Percentiles rank a stretch among this genome's conserved stretches.
These are phyloP conservation scores for Fusarium equiseti DNA, from an alignment of 2,329 filamentous ascomycete genomes.

Conservation along the genomic window DNA sequence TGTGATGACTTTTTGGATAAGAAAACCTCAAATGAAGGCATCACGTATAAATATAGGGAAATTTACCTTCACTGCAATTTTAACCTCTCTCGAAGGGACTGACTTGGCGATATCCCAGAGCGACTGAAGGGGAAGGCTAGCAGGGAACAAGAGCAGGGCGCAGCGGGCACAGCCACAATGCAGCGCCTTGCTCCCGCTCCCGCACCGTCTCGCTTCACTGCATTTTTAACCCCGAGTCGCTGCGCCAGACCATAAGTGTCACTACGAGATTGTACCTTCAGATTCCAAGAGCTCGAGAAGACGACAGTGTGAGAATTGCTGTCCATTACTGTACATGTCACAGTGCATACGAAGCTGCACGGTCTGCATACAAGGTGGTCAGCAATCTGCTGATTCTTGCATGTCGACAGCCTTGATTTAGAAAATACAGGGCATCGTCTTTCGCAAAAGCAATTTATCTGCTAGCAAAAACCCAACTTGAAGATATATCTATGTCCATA, in stretches of 20 bases:
- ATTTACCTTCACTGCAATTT: neutral
- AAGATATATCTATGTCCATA: neutral
- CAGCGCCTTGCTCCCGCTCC: too few species aligned
- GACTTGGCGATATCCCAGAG: fast-evolving
- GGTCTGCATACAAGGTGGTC: constrained; percentile 21
- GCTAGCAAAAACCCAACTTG: fast-evolving
- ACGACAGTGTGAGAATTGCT: neutral
- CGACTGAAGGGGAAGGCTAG: neutral
- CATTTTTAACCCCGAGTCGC: too few species aligned
- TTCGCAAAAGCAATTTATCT: neutral
- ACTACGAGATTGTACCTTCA: neutral
- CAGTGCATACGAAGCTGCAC: neutral
- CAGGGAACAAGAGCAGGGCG: neutral
- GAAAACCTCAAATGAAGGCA: neutral
- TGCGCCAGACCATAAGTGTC: neutral
- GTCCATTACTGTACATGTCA: neutral
- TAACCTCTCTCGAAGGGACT: neutral
- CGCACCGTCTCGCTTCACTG: too few species aligned
- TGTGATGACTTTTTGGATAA: fast-evolving
- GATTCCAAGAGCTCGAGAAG: fast-evolving
- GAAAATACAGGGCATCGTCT: neutral
- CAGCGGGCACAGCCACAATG: neutral
- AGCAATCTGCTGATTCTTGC: constrained; percentile 18
- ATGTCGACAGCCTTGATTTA: neutral
- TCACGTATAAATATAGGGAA: fast-evolving